These are phyloP conservation scores for Lecanicillium sp. DNA, from an alignment of 2,329 filamentous ascomycete genomes.

Conservation along the genomic window DNA sequence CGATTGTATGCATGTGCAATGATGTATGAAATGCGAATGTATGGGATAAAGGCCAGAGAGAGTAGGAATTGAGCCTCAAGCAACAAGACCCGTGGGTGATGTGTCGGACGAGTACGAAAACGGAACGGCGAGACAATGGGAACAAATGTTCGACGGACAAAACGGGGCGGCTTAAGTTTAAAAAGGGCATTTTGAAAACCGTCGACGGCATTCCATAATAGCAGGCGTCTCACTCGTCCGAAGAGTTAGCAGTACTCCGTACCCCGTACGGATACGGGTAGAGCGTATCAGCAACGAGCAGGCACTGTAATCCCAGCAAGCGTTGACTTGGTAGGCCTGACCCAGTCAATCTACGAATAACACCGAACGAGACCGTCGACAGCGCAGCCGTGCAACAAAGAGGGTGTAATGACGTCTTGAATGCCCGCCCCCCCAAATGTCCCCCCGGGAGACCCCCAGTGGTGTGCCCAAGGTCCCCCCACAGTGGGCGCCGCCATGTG, in stretches of 20 bases:
- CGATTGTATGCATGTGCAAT: neutral
- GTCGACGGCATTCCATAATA: slow-evolving; percentile 6
- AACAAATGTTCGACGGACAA: neutral
- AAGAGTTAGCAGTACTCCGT: neutral
- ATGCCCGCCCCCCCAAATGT: neutral
- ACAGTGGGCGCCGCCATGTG: slow-evolving; percentile 13
- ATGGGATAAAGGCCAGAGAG: neutral
- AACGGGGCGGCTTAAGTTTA: neutral
- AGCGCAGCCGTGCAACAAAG: neutral
- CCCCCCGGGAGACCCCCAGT: neutral
- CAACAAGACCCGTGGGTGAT: neutral
- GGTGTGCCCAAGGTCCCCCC: neutral
- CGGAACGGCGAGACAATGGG: slow-evolving; percentile 9
- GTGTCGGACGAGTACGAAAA: slow-evolving; percentile 6
- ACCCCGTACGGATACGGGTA: too few relatives aligned
- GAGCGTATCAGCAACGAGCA: too few relatives aligned
- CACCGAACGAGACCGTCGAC: neutral
- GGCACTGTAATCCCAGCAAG: slow-evolving; percentile 9
- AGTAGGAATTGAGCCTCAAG: too few relatives aligned
- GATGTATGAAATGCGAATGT: neutral
- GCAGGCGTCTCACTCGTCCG: slow-evolving; percentile 1
- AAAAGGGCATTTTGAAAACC: neutral
- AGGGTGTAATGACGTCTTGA: slow-evolving; percentile 12
- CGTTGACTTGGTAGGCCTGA: neutral
- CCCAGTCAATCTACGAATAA: neutral